Evolutionary conservation across 306 rosid species (phyloP).

Genomic region (Pyrus communis): DNA sequence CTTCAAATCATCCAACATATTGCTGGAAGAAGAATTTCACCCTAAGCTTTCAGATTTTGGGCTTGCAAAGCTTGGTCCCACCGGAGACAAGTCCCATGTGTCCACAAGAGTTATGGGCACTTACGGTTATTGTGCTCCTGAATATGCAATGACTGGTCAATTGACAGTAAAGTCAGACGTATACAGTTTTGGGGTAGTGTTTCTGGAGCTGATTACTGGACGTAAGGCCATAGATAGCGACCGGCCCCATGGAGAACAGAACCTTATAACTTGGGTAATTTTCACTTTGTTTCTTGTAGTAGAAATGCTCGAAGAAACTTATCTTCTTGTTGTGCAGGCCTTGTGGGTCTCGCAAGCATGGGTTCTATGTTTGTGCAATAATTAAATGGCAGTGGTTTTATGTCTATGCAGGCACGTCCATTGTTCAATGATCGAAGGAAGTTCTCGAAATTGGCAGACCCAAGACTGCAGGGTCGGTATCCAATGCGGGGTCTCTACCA

Average conservation of each 20-base stretch:
- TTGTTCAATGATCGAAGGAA: conserved; percentile 79
- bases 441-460: conserved; percentile 78
- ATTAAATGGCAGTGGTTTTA: conserved; percentile 10
- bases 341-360: not conserved
- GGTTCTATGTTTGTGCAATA: conserved; percentile 3
- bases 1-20: conserved; percentile 86
- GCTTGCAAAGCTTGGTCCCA: conserved; percentile 92
- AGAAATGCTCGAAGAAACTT: not conserved
- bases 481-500: conserved; percentile 88
- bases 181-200: conserved; percentile 84
- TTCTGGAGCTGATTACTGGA: conserved; percentile 83
- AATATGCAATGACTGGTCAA: conserved; percentile 92
- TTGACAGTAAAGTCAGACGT: conserved; percentile 87
- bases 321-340: not conserved
- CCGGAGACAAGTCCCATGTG: conserved; percentile 87
- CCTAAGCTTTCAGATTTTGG: conserved; percentile 95
- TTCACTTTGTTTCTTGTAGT: conserved; percentile 6
- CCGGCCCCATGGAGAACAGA: conserved; percentile 84
- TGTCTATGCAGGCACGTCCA: conserved; percentile 65
- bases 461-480: conserved; percentile 68
- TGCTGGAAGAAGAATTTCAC: conserved; percentile 72
- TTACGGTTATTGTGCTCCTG: conserved; percentile 92
- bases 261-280: conserved; percentile 81
- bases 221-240: conserved; percentile 74
- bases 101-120: conserved; percentile 95